Conservation (phyloP, 108 stramenopile genomes). For the Schizochytrium sp. region DNA sequence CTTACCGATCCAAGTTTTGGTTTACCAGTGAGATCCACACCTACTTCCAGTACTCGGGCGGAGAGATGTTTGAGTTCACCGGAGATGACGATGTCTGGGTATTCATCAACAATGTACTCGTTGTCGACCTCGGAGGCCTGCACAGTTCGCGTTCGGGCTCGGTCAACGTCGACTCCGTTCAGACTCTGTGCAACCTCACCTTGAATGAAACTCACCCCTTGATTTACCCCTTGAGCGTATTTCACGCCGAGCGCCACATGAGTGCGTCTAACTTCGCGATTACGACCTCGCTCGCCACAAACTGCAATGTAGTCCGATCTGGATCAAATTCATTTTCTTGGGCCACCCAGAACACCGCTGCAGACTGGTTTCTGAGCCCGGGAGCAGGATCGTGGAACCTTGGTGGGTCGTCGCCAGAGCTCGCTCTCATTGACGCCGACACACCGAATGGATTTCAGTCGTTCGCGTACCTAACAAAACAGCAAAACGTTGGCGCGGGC, state of each 20-base stretch:
- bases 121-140: constrained; percentile 5
- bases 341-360: background rate
- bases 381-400: background rate
- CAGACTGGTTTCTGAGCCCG: background rate
- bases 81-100: constrained; percentile 14
- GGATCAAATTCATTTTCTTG: background rate
- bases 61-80: background rate
- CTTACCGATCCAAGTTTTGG: background rate
- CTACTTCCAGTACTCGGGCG: background rate
- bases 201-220: background rate
- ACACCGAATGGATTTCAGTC: background rate
- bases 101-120: background rate
- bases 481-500: background rate
- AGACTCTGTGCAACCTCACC: background rate
- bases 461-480: background rate
- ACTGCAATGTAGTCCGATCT: background rate
- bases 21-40: constrained; percentile 4
- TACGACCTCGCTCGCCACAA: background rate
- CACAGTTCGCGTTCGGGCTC: background rate
- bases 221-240: background rate
- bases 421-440: background rate
- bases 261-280: background rate
- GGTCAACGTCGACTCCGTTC: background rate
- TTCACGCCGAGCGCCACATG: background rate
- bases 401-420: background rate